These are phyloP conservation scores for Ustilago trichophora DNA, from an alignment of 1,284 basidiomycete genomes.

Conservation along the genomic window DNA sequence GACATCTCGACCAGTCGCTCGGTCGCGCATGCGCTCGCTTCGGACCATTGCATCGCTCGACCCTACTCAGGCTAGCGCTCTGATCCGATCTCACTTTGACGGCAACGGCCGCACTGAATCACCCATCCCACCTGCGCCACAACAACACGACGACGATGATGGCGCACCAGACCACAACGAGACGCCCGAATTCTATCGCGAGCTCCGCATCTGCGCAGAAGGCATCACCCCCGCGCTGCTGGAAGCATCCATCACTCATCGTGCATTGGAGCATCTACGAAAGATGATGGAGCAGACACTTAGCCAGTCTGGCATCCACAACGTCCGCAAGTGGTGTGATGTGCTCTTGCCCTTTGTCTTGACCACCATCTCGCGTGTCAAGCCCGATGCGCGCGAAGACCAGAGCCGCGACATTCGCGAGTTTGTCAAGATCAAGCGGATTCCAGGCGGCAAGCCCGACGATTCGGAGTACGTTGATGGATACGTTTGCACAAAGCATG, in stretches of 20 bases:
- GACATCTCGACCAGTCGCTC: slow-evolving; percentile 19
- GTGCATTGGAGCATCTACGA: slow-evolving; percentile 50
- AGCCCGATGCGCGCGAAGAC: slow-evolving; percentile 70
- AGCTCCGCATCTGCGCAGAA: slow-evolving; percentile 40
- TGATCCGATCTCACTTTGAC: slow-evolving; percentile 37
- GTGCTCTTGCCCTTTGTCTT: slow-evolving; percentile 57
- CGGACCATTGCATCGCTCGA: slow-evolving; percentile 44
- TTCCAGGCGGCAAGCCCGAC: slow-evolving; percentile 87
- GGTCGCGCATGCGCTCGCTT: slow-evolving; percentile 40
- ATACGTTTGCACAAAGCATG: slow-evolving; percentile 96
- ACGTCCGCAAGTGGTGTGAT: slow-evolving; percentile 56
- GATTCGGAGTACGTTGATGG: slow-evolving; percentile 98
- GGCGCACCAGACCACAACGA: slow-evolving; percentile 7
- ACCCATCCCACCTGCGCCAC: slow-evolving; percentile 11
- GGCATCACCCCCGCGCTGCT: slow-evolving; percentile 44
- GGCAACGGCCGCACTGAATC: slow-evolving; percentile 26
- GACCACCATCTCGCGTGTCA: slow-evolving; percentile 57
- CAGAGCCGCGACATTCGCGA: slow-evolving; percentile 90
- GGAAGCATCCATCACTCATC: slow-evolving; percentile 41
- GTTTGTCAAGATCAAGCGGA: slow-evolving; percentile 98
- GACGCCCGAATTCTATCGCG: slow-evolving; percentile 36
- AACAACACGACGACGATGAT: slow-evolving; percentile 13
- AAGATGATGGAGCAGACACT: slow-evolving; percentile 62
- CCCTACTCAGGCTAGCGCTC: slow-evolving; percentile 31
- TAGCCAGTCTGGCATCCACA: slow-evolving; percentile 37